These are phyloP conservation scores for Jatropha podagrica DNA, from an alignment of 441 rosid species.

Conservation along the genomic window DNA sequence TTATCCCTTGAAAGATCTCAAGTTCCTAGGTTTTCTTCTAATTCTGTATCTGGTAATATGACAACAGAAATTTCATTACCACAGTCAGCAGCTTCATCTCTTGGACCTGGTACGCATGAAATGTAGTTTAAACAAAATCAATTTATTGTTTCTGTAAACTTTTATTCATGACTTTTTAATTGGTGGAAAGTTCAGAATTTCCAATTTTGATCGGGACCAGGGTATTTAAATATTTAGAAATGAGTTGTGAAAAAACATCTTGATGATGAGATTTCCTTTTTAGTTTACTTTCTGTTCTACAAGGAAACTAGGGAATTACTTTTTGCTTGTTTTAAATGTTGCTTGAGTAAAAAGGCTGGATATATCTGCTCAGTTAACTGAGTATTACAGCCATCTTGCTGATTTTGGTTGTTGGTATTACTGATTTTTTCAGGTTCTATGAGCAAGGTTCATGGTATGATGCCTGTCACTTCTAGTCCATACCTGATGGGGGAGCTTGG, in stretches of 20 bases:
- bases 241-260: background rate
- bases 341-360: background rate
- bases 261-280: background rate
- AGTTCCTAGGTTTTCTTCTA: conserved; percentile 51
- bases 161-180: background rate
- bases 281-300: background rate
- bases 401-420: conserved; percentile 9
- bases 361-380: conserved; percentile 5
- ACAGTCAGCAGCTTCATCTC: conserved; percentile 38
- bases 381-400: conserved; percentile 7
- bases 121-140: conserved; percentile 9
- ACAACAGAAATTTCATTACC: conserved; percentile 39
- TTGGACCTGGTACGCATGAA: conserved; percentile 41
- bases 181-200: conserved; percentile 5
- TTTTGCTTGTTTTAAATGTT: background rate
- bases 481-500: conserved; percentile 41
- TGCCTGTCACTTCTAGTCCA: conserved; percentile 42
- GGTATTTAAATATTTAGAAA: background rate
- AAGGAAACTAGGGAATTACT: background rate
- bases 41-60: conserved; percentile 37
- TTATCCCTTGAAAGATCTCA: conserved; percentile 50
- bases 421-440: conserved; percentile 44
- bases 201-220: background rate
- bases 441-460: conserved; percentile 55
- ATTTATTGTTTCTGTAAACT: conserved; percentile 10